Conservation (phyloP, 257 asterid species). For the Ajuga chamaepitys region DNA sequence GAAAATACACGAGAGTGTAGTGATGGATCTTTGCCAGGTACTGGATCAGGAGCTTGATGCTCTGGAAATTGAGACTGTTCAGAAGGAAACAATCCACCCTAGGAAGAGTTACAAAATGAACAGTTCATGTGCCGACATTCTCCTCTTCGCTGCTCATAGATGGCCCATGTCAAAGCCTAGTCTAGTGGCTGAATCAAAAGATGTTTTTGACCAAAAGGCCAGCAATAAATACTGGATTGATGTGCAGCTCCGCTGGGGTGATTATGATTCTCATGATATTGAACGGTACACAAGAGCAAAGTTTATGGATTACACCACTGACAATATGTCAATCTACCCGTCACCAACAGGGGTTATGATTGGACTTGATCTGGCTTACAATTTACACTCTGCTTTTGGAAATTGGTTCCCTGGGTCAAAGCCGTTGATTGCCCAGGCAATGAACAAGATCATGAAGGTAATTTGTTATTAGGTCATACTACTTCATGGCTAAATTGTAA, state of each 20-base stretch:
- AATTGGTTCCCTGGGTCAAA: slow-evolving; percentile 99
- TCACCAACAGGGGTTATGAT: slow-evolving; percentile 99
- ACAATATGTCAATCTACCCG: slow-evolving; percentile 98
- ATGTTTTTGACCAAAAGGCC: slow-evolving; percentile 97
- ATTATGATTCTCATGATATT: slow-evolving; percentile 96
- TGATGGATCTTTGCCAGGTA: slow-evolving; percentile 99
- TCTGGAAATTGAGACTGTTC: slow-evolving; percentile 95
- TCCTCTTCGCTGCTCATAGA: slow-evolving; percentile 98
- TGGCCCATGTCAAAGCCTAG: slow-evolving; percentile 99
- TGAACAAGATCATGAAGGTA: slow-evolving; percentile 99
- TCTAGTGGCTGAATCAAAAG: slow-evolving; percentile 97
- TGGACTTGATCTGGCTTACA: slow-evolving; percentile 95
- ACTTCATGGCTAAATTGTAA: neutral
- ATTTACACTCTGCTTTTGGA: slow-evolving; percentile 96
- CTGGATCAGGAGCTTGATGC: slow-evolving; percentile 98
- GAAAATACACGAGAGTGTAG: slow-evolving; percentile 98
- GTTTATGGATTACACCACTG: slow-evolving; percentile 97
- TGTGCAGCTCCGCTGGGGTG: slow-evolving; percentile 99
- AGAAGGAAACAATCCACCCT: slow-evolving; percentile 97
- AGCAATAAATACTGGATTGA: slow-evolving; percentile 98
- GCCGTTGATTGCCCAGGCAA: slow-evolving; percentile 96
- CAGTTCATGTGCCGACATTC: slow-evolving; percentile 96
- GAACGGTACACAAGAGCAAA: slow-evolving; percentile 96
- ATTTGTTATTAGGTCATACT: neutral
- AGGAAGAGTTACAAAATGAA: slow-evolving; percentile 99